phyloP scores from a whole-genome alignment of 106 monocot species.

The Apostasia ramifera region DNA sequence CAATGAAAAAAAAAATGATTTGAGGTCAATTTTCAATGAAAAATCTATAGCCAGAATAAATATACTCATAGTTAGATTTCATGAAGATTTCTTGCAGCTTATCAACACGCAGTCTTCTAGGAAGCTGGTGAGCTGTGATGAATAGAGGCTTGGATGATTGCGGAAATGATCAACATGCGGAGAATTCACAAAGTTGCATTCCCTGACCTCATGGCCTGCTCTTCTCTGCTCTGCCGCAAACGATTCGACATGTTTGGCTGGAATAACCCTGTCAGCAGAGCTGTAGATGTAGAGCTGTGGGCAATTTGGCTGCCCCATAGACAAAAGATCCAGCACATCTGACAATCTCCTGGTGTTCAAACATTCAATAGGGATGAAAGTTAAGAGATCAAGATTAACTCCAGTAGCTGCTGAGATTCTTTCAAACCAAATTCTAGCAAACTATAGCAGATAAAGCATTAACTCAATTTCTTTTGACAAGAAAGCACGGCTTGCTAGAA shows the following conservation, averaged over 20 bases:
- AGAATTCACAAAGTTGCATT: slow-evolving; percentile 71
- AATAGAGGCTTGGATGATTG: slow-evolving; percentile 69
- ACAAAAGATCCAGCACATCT: slow-evolving; percentile 54
- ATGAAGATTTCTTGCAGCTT: slow-evolving; percentile 25
- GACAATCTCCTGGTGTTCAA: slow-evolving; percentile 52
- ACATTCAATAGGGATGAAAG: too few species aligned
- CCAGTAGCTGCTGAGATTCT: too few species aligned
- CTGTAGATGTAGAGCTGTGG: slow-evolving; percentile 96
- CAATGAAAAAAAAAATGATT: too few species aligned
- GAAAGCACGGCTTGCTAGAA: too few species aligned
- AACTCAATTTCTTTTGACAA: too few species aligned
- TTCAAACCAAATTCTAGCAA: too few species aligned
- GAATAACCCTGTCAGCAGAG: slow-evolving; percentile 88
- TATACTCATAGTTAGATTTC: background rate
- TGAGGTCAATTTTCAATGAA: too few species aligned
- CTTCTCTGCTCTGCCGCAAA: slow-evolving; percentile 66
- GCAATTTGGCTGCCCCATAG: slow-evolving; percentile 77
- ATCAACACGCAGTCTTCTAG: slow-evolving; percentile 58
- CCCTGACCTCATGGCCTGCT: slow-evolving; percentile 67
- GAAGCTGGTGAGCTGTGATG: slow-evolving; percentile 66
- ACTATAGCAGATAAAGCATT: too few species aligned
- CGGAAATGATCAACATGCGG: slow-evolving; percentile 97
- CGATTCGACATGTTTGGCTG: slow-evolving; percentile 67
- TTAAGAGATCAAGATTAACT: too few species aligned
- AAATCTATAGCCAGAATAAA: background rate